Percentiles rank a stretch among this genome's conserved stretches.
Conservation (phyloP, 1,284 basidiomycete genomes). For the Sanguinoderma infundibulare region DNA sequence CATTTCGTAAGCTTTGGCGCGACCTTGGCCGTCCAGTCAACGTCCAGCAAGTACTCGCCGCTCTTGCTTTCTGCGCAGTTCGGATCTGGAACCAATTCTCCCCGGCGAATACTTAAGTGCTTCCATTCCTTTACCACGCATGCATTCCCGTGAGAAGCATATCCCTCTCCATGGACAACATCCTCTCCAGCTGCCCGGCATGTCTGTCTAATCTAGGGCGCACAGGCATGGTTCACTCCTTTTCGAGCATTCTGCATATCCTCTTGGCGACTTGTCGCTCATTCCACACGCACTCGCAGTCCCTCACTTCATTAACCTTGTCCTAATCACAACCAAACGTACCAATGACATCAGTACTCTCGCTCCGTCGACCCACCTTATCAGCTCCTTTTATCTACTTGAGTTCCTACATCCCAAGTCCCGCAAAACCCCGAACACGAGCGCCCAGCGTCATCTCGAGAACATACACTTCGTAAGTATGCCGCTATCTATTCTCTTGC, state of each 20-base stretch:
- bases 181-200: no score
- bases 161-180: no score
- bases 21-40: no score
- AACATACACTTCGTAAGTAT: background rate
- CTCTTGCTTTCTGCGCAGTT: background rate
- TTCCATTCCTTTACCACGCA: background rate
- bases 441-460: background rate
- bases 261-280: no score
- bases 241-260: no score
- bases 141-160: background rate
- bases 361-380: conserved; percentile 10
- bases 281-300: no score
- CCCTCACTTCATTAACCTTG: no score
- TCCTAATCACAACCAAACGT: no score
- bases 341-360: no score
- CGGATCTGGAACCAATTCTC: background rate
- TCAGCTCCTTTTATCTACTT: conserved; percentile 1
- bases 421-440: background rate
- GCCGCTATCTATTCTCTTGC: background rate
- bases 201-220: background rate
- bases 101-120: background rate
- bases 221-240: background rate
- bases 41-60: no score
- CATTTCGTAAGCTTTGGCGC: no score
- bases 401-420: no score